Base-by-base conservation (phyloP, 2,329 filamentous ascomycete genomes). In the Pyricularia sp. region DNA sequence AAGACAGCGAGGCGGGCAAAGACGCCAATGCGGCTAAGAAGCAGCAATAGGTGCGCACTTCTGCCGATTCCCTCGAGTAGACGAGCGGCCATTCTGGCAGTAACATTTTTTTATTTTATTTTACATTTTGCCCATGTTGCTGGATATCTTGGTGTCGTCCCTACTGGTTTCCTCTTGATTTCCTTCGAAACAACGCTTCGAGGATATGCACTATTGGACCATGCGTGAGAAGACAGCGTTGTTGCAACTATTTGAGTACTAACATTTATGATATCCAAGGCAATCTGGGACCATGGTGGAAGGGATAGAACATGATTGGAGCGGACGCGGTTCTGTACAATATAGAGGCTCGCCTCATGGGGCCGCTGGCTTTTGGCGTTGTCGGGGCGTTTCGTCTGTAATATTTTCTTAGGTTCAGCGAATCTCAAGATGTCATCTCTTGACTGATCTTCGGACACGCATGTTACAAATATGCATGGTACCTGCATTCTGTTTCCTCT, bases 1-100 rank as follows among this genome's bases (percentile, higher is more conserved):
- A 40, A 26, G 28, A 59, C 30, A 30, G 26, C 26, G 55, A 62
- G 35, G 16, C 61, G 12, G 24, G 44, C 16, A 28, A 62, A 26
- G 61, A 62, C 61, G 28, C 28, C 24, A 62, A 62, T 22, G 33
- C 61, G 10, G 33, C 61, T 16, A 62, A 62, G 61, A 62, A 62
- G 35, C 9, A 40, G 13, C 33, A 40, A 49, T 44, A 62, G 60
- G n/a, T 33, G 60, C 30, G 9, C 16, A 33, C 30, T 22, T 62
- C 19, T 62, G 30, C 55, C 24, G 26, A 28, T 31, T 16, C 6
- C 16, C 24, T 28, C 24, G 55, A 59, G 19, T 22, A 35, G 60
- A 35, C 8, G 30, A 6, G 33, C n/a, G n/a, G 60, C 2, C 31
- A 59, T 59, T 31, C 13, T 28, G 55, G 26, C 24, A 28, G 24